Evolutionary conservation across 179 eudicot genomes (phyloP), one percentile per base, ranked within the genome.

Genomic region (Silene vulgaris): DNA sequence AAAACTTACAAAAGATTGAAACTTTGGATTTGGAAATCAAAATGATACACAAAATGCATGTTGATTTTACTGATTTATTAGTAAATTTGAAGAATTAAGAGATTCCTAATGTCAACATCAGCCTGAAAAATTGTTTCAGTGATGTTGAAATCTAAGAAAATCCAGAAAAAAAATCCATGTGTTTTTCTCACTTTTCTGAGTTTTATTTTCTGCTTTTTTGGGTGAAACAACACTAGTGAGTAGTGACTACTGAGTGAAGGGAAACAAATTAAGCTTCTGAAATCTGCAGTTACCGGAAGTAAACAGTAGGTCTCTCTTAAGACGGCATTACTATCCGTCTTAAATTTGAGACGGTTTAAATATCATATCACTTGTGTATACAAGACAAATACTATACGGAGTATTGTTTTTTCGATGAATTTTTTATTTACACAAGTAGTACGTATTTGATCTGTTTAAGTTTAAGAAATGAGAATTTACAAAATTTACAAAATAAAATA

Each of bases 1-100:
- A 71, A 71, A 78, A 82, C 82, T 70, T 72, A 82, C 84, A 73
- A 67, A 75, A 78, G 76, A 67, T 75, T 75, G 79, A 70, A 78
- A 54, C 84, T 78, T 78, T 81, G 52, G 76, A 82, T 76, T 57
- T 78, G 70, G 76, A 71, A 66, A 65, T 19, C 59, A 71, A 43
- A 48, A 72, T 74, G 70, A 75, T 8, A 8, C 23, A 43, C 62
- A 50, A 26, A 80, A 67, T 78, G 79, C 84, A 82, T 72, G 79
- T 75, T 28, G 32, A 37, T 63, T 40, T 40, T 40, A 40, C 40
- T 40, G 48, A 37, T 20, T 13, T 52, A 35, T 52, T 64, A 74
- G 68, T 56, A 64, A 71, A 82, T 82, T 20, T 72, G 71, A 21
- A 50, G 72, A 75, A 75, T 65, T 59, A 65, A 78, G 78, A 78